Conservation (phyloP, 352 stramenopile genomes). For the Sclerospora graminicola region DNA sequence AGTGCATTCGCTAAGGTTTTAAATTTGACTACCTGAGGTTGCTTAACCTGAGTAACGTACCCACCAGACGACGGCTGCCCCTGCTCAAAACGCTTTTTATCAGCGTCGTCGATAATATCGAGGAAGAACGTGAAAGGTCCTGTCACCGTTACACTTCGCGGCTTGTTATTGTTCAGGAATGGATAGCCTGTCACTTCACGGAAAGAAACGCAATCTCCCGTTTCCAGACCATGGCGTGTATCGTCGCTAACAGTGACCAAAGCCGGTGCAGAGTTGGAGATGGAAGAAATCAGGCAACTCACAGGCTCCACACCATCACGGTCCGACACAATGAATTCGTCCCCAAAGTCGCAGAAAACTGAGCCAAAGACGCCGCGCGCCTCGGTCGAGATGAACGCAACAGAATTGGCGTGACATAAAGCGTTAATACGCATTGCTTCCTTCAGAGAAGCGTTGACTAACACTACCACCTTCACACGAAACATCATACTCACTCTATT, state of each 20-base stretch:
- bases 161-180: slow-evolving; percentile 72
- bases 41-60: slow-evolving; percentile 94
- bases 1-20: slow-evolving; percentile 83
- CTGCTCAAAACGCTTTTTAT: slow-evolving; percentile 55
- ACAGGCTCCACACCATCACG: slow-evolving; percentile 89
- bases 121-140: slow-evolving; percentile 97
- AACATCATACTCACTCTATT: neutral
- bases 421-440: slow-evolving; percentile 69
- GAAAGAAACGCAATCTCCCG: slow-evolving; percentile 94
- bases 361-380: slow-evolving; percentile 90
- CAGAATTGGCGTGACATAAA: slow-evolving; percentile 75
- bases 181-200: slow-evolving; percentile 89
- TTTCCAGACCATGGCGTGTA: slow-evolving; percentile 93
- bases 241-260: slow-evolving; percentile 98
- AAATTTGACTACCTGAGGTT: slow-evolving; percentile 90
- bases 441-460: slow-evolving; percentile 70
- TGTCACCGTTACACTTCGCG: slow-evolving; percentile 66
- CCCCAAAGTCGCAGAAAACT: slow-evolving; percentile 97
- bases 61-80: slow-evolving; percentile 63
- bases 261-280: slow-evolving; percentile 72
- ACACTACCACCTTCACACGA: slow-evolving; percentile 55
- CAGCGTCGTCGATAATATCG: slow-evolving; percentile 56
- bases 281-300: slow-evolving; percentile 90
- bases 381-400: slow-evolving; percentile 91
- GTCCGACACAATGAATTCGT: slow-evolving; percentile 91